Base-by-base conservation (phyloP, 2,329 filamentous ascomycete species). In the Epichloe hybrida region DNA sequence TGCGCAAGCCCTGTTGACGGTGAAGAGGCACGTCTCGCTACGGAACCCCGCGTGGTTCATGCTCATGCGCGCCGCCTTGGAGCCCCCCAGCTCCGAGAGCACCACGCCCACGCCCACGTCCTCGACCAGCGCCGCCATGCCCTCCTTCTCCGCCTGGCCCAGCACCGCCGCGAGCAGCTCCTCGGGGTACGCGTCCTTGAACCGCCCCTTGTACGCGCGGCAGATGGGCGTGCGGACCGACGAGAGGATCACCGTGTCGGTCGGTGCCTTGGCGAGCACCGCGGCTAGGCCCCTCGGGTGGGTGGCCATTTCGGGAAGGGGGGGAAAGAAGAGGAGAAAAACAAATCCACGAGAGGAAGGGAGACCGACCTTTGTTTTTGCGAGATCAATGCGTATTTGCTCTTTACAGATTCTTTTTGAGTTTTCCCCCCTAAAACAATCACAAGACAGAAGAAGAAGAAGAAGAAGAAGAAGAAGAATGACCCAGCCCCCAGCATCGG, bases 61-160 rank as follows among this genome's bases (percentile, higher is more conserved):
- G 43, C 88, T 88, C 87, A 94, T 95, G 56, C 90, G 86, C 1
- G 86, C 88, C 0, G 89, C 89, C 73, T 96, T 96, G 58, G 80
- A 83, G 52, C 90, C 90, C 90, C 90, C 90, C 13, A 96, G 84
- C 67, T 95, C 89, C 31, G 88, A 88, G 50, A 96, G 81, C 4
- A 96, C 90, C 35, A 88, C 89, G 57, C 90, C 91, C 51, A 96
- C 83, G 55, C 83, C 84, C 3, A 96, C 80, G 62, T 96, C 91
- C 59, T 94, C 75, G 27, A 64, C 55, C 56, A 91, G 81, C 45
- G 76, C 69, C 3, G 77, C 69, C 0, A 86, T 80, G 59, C 86
- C 54, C 93, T 79, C 58, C 79, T 76, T 6, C 65, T 37, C 42
- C 15, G 36, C 31, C 21, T 48, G 50, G 12, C 20, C 15, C n/a